Evolutionary conservation across 768 basidiomycete genomes (phyloP).

Genomic region (Agrocybe praecox): DNA sequence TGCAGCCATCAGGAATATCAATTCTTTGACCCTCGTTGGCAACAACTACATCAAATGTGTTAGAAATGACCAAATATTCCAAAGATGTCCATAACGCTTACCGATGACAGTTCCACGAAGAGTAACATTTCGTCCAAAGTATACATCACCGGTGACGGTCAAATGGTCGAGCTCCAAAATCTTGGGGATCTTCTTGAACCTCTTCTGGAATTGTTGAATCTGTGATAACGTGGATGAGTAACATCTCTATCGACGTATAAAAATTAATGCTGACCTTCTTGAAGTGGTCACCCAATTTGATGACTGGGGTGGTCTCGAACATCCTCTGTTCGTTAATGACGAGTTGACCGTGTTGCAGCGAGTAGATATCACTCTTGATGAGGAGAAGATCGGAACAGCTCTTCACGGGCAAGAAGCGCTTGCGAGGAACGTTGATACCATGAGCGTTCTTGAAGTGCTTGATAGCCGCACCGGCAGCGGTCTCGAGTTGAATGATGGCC

Average conservation of each 20-base stretch:
- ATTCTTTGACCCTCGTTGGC: constrained; percentile 84
- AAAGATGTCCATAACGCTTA: constrained; percentile 19
- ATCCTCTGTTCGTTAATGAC: constrained; percentile 82
- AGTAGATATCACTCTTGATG: constrained; percentile 93
- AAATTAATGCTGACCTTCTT: constrained; percentile 67
- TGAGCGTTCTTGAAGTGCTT: constrained; percentile 92
- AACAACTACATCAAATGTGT: constrained; percentile 44
- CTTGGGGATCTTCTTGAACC: constrained; percentile 93
- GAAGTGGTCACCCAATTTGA: constrained; percentile 97
- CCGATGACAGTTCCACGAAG: constrained; percentile 89
- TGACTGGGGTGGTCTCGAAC: constrained; percentile 90
- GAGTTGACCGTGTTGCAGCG: constrained; percentile 84
- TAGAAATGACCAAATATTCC: neutral
- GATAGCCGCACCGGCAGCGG: constrained; percentile 91
- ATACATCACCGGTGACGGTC: constrained; percentile 90
- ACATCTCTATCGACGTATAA: neutral
- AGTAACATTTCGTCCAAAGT: constrained; percentile 86
- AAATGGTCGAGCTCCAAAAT: constrained; percentile 93
- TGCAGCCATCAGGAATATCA: constrained; percentile 81
- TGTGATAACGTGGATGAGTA: constrained; percentile 20
- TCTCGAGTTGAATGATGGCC: constrained; percentile 88
- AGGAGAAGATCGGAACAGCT: constrained; percentile 86
- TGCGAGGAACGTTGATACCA: constrained; percentile 94
- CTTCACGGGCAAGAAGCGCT: constrained; percentile 91
- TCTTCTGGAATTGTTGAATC: constrained; percentile 90